Percentiles rank a stretch among this genome's conserved stretches.
phyloP scores from a whole-genome alignment of 164 flowering plant species.

The Sedum album region DNA sequence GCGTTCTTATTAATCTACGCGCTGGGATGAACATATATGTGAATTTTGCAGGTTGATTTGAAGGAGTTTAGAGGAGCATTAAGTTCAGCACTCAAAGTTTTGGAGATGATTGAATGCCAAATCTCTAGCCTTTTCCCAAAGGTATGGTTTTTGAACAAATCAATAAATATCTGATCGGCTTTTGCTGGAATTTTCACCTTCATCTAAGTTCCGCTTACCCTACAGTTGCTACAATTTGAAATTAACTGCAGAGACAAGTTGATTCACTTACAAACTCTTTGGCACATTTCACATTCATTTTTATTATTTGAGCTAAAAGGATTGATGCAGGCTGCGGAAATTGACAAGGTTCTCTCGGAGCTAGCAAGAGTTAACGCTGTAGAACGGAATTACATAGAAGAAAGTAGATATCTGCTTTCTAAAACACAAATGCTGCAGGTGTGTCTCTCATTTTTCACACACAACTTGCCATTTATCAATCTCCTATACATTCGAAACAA shows the following conservation, averaged over 20 bases:
- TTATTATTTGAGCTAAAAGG: background rate
- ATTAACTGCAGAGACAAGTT: background rate
- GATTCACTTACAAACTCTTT: background rate
- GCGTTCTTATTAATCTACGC: background rate
- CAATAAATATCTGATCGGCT: background rate
- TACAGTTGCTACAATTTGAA: background rate
- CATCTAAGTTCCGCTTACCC: background rate
- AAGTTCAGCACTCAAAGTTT: conserved; percentile 36
- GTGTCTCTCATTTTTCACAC: background rate
- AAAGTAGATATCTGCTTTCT: conserved; percentile 48
- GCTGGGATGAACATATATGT: background rate
- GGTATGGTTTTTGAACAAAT: conserved; percentile 23
- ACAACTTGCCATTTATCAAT: no score
- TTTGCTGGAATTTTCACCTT: background rate
- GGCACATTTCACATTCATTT: background rate
- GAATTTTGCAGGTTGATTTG: conserved; percentile 38
- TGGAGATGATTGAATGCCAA: conserved; percentile 33
- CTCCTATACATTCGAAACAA: no score
- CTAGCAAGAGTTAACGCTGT: conserved; percentile 44
- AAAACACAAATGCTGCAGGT: conserved; percentile 50
- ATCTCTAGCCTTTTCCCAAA: conserved; percentile 39
- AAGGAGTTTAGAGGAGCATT: conserved; percentile 48
- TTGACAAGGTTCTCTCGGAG: conserved; percentile 40
- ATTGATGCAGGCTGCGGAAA: conserved; percentile 50
- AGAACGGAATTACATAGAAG: conserved; percentile 53